Conservation (phyloP, 768 basidiomycete species). For the Tricholomella constricta region DNA sequence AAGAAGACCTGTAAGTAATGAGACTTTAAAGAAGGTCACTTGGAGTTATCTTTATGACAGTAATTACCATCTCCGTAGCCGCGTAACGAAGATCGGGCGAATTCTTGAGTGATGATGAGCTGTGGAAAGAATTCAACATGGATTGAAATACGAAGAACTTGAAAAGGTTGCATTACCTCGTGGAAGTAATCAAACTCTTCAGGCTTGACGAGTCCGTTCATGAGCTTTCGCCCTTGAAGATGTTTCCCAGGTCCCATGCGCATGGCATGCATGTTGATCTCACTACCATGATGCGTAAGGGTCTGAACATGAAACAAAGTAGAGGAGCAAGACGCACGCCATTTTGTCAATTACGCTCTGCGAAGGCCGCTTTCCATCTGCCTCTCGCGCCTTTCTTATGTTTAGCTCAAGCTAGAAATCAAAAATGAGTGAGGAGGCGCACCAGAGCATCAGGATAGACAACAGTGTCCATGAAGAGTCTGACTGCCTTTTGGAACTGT, state of each 20-base stretch:
- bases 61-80: constrained; percentile 86
- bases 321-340: constrained; percentile 70
- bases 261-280: constrained; percentile 83
- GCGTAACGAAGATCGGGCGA: constrained; percentile 65
- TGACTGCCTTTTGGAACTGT: constrained; percentile 54
- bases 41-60: constrained; percentile 7
- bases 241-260: constrained; percentile 94
- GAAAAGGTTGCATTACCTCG: constrained; percentile 42
- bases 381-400: constrained; percentile 64
- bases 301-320: constrained; percentile 53
- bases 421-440: not conserved
- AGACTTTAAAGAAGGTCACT: constrained; percentile 20
- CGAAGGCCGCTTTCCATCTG: constrained; percentile 83
- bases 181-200: constrained; percentile 94
- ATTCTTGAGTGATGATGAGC: constrained; percentile 85
- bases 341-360: constrained; percentile 81
- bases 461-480: constrained; percentile 67
- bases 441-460: constrained; percentile 51
- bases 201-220: constrained; percentile 80
- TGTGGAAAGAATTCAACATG: constrained; percentile 25
- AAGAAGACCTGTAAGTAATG: constrained; percentile 50
- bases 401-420: not conserved
- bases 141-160: constrained; percentile 1
- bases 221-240: constrained; percentile 77
- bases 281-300: constrained; percentile 35